Conservation (phyloP, 2,329 filamentous ascomycete species). For the Chaetothyriales sp. region DNA sequence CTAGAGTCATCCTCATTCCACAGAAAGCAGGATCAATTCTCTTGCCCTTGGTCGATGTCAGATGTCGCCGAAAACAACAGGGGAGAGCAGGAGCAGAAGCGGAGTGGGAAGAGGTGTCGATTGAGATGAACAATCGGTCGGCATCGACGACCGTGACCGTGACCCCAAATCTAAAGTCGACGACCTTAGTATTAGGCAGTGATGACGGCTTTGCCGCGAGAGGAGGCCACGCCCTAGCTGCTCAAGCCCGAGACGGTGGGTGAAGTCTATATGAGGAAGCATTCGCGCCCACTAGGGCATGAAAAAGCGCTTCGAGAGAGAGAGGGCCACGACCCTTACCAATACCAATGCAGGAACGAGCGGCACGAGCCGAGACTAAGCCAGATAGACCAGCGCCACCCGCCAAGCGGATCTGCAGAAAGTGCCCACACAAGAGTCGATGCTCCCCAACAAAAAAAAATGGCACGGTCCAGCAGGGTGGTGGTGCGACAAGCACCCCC, state of each 20-base stretch:
- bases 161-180: constrained; percentile 53
- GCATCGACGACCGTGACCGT: constrained; percentile 65
- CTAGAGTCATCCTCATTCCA: constrained; percentile 60
- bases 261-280: not conserved
- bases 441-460: not conserved
- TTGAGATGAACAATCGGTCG: constrained; percentile 70
- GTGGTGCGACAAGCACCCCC: too few species aligned
- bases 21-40: constrained; percentile 65
- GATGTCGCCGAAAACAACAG: constrained; percentile 21
- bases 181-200: constrained; percentile 51
- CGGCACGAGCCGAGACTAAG: not conserved
- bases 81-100: constrained; percentile 13
- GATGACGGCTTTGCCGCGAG: constrained; percentile 32
- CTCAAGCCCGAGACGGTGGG: not conserved
- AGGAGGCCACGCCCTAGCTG: too few species aligned
- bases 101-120: constrained; percentile 35
- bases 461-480: not conserved
- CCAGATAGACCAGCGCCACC: not conserved
- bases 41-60: constrained; percentile 66
- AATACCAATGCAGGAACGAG: not conserved
- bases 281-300: not conserved
- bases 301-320: not conserved
- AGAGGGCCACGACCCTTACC: not conserved
- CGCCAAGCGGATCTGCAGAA: too few species aligned
- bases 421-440: not conserved